A percentile compares a stretch with the other conserved stretches of the same genome.
These are phyloP conservation scores for Phytophthora podocarpi DNA, from an alignment of 352 stramenopile species.

Conservation along the genomic window DNA sequence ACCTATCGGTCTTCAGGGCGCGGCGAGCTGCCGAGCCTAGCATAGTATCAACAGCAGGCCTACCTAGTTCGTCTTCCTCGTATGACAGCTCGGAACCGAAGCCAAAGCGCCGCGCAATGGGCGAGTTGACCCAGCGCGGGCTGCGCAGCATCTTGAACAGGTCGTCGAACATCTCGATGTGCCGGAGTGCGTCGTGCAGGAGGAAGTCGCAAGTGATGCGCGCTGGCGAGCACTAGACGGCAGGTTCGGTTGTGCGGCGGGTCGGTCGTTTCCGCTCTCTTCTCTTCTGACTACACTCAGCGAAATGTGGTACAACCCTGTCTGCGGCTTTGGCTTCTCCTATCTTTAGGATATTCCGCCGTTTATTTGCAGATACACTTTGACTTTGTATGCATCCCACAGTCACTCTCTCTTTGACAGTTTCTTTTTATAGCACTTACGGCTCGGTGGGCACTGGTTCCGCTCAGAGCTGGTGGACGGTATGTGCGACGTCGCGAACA, in stretches of 20 bases:
- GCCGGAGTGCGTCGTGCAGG: neutral
- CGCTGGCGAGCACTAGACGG: constrained; percentile 8
- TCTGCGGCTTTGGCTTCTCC: constrained; percentile 27
- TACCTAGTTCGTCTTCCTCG: constrained; percentile 64
- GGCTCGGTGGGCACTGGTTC: neutral
- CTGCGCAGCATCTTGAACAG: constrained; percentile 86
- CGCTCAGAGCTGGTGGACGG: neutral
- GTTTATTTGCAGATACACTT: constrained; percentile 6
- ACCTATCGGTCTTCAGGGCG: neutral
- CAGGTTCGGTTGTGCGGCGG: constrained; percentile 29
- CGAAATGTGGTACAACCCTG: constrained; percentile 5
- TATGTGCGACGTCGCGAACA: neutral
- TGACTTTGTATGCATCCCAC: constrained; percentile 13
- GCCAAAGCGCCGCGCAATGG: constrained; percentile 69
- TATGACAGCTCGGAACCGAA: constrained; percentile 69
- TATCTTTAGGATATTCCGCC: constrained; percentile 35
- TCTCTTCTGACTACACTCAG: constrained; percentile 4
- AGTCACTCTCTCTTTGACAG: constrained; percentile 16
- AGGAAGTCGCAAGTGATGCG: neutral
- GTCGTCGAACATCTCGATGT: constrained; percentile 60
- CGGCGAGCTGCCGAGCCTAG: neutral
- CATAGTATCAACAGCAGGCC: neutral
- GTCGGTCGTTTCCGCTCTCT: constrained; percentile 29
- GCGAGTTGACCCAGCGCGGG: constrained; percentile 78
- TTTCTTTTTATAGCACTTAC: constrained; percentile 14